Conservation (phyloP, 2,329 filamentous ascomycete genomes). For the Metarhizium anisopliae region DNA sequence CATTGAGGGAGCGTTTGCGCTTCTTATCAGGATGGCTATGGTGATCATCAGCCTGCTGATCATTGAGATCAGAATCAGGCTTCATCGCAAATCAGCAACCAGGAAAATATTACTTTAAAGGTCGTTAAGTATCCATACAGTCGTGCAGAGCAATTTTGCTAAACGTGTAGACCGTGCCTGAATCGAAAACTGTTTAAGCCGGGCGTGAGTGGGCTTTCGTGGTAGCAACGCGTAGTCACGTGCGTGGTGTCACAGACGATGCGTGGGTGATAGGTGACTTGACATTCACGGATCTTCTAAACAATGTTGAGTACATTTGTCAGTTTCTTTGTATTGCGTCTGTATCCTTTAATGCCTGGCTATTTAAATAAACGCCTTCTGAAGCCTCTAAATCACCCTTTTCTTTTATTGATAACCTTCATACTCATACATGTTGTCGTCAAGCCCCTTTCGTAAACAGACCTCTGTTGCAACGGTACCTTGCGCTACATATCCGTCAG, state of each 20-base stretch:
- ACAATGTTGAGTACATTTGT: neutral
- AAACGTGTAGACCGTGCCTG: neutral
- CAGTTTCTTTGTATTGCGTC: neutral
- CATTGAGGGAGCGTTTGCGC: neutral
- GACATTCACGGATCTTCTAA: neutral
- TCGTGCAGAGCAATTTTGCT: neutral
- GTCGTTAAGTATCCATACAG: neutral
- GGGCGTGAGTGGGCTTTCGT: conserved; percentile 6
- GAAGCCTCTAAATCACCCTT: neutral
- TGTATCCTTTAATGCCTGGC: neutral
- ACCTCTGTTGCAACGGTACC: neutral
- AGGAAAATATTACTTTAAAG: neutral
- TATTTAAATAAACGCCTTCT: neutral
- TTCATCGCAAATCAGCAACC: neutral
- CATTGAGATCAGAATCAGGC: neutral
- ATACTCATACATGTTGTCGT: neutral
- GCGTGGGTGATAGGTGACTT: neutral
- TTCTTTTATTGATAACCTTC: neutral
- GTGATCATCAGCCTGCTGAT: neutral
- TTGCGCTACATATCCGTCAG: neutral
- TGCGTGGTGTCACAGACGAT: conserved; percentile 10
- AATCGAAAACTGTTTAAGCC: neutral
- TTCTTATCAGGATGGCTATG: neutral
- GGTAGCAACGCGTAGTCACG: conserved; percentile 30
- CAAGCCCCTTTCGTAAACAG: neutral